Conservation (phyloP, 129 eudicot genomes). For the Centaurea solstitialis region DNA sequence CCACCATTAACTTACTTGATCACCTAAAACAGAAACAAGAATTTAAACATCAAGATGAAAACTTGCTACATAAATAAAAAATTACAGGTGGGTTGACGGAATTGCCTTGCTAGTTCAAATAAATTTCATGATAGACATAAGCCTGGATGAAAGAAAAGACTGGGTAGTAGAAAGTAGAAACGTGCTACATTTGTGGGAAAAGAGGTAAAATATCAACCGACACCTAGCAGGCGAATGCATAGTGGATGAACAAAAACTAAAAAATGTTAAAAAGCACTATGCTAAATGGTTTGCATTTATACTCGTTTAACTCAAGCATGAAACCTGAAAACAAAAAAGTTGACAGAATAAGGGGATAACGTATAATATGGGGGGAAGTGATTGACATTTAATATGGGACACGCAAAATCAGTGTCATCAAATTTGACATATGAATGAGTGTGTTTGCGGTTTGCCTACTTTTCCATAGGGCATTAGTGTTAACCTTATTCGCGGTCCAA, state of each 20-base stretch:
- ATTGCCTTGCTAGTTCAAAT: neutral
- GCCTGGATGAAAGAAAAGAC: neutral
- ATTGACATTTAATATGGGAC: neutral
- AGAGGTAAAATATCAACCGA: neutral
- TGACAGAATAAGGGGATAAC: neutral
- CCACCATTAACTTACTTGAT: neutral
- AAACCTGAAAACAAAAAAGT: neutral
- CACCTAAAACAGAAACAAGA: neutral
- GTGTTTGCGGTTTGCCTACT: too few relatives aligned
- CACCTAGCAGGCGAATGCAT: neutral
- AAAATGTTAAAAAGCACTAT: neutral
- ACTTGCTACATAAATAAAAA: neutral
- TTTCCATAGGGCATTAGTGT: too few relatives aligned
- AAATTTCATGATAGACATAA: neutral
- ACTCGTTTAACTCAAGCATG: neutral
- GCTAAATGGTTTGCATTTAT: neutral
- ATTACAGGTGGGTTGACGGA: neutral
- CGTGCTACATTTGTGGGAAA: neutral
- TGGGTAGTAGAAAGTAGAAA: neutral
- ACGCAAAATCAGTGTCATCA: neutral
- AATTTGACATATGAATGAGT: neutral
- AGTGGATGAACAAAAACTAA: neutral
- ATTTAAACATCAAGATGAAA: neutral
- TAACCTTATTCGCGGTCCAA: too few relatives aligned
- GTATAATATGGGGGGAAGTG: neutral